Evolutionary conservation across 805 yeast species (phyloP), one percentile per base, ranked within the genome.

Genomic region (Candida sithepensis): DNA sequence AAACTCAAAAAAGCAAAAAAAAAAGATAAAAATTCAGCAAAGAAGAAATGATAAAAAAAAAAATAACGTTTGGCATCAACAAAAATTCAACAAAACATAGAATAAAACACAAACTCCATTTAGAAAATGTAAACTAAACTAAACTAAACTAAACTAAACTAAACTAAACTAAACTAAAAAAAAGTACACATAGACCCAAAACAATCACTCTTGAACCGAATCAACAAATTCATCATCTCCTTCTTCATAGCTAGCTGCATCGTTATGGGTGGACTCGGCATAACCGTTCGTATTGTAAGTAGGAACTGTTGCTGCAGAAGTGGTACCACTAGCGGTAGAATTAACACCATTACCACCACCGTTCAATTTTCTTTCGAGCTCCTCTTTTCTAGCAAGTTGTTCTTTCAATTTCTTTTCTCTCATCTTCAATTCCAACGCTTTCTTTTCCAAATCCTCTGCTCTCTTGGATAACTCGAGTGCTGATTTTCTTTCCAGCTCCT

Each of bases 401-500:
- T 74, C 73, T 64, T 70, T 71, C 54, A 85, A 62, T 44, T 73
- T 56, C 55, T 70, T 79, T 60, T 86, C 94, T 67, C 81, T 80
- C 50, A 75, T 70, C 69, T 84, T 86, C 66, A 86, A 73, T 53
- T 78, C 84, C 40, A 81, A 84, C 2, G 92, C 92, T 58, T 82
- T 84, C 59, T 76, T 79, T 62, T 87, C 94, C 56, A 87, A 72
- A 47, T 83, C 81, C 18, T 85, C 83, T n/a, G 91, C 92, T 54
- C 91, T 73, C 50, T 72, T 72, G 24, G 88, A 81, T 58, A 87
- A 70, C 58, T 85, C 92, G 59, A 75, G 76, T 0, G 92, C 94
- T 45, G 87, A 79, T 52, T 83, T 84, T 59, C 84, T 83, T 63
- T 87, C 95, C 67, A 87, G 68, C 56, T 86, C 89, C 62, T 86